Percentiles rank a stretch among this genome's conserved stretches.
Evolutionary conservation across 192 early-diverging fungal species (phyloP).

Genomic region (Spinellus fusiger): DNA sequence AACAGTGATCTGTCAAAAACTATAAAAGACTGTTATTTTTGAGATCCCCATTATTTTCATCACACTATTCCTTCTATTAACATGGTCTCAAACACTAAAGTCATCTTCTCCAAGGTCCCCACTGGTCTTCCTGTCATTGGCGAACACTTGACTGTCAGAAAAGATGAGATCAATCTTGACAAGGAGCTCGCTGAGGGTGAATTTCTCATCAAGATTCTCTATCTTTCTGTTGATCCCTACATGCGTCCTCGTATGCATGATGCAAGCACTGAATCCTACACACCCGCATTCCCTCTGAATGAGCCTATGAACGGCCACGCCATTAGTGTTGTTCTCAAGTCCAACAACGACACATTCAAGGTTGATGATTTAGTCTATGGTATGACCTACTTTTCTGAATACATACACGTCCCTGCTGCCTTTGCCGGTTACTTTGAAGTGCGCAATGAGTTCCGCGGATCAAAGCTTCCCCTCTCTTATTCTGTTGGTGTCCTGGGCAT

Average conservation of each 20-base stretch:
- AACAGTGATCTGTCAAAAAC: too few species aligned
- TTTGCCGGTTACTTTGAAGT: constrained; percentile 16
- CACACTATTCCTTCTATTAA: too few species aligned
- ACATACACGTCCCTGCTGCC: constrained; percentile 37
- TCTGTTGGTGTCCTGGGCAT: constrained; percentile 71
- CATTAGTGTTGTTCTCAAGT: constrained; percentile 61
- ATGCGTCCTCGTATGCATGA: constrained; percentile 64
- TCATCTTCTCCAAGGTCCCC: constrained; percentile 34
- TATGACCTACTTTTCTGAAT: constrained; percentile 50
- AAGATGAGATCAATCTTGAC: constrained; percentile 40
- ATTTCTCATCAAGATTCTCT: constrained; percentile 52
- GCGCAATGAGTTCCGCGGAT: constrained; percentile 31
- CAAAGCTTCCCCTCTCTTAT: constrained; percentile 47
- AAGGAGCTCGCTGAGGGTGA: constrained; percentile 38
- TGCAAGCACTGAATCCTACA: constrained; percentile 33
- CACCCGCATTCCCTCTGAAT: constrained; percentile 46
- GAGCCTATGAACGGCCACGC: constrained; percentile 55
- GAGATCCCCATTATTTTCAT: too few species aligned
- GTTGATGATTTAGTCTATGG: constrained; percentile 63
- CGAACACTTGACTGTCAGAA: constrained; percentile 42
- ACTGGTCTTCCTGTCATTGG: constrained; percentile 30
- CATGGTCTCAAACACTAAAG: constrained; percentile 40
- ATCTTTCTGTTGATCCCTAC: constrained; percentile 73
- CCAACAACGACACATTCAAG: constrained; percentile 47
- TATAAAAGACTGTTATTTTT: too few species aligned